Base-by-base conservation (phyloP, 75 land plant genomes). In the Cunninghamia lanceolata region DNA sequence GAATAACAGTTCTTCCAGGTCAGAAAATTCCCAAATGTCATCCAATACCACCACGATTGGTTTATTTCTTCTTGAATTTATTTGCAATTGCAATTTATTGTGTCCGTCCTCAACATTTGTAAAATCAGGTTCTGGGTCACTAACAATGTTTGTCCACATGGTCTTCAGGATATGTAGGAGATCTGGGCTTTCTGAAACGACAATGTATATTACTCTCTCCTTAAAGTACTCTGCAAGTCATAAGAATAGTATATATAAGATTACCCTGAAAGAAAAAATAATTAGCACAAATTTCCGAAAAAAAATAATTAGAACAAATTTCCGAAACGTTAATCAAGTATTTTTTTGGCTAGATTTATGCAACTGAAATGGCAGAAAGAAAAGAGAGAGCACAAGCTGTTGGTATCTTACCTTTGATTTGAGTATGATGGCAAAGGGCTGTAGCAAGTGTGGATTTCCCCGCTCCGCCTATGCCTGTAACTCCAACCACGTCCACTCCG, bases 1-100 rank as follows among this genome's bases (percentile, higher is more conserved):
- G 53, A 86, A 86, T 9, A 89, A 52, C 2, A 93, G 86, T 3
- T 89, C 78, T 50, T 93, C 87, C 4, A 93, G 90, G 9, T 86
- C 87, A 0, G 85, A 46, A 9, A 9, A 70, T 2, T 38, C 45
- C 91, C 94, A 91, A 17, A 93, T 90, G 83, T 93, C 94, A 85
- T 93, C 94, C 39, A 93, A 73, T 16, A 93, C 86, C 9, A 91
- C 75, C 30, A 93, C 85, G 21, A 15, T 47, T 30, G 50, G 46
- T 30, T 42, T 13, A 43, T 28, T 10, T 21, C 15, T 30, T 19
- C 34, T 46, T 10, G 5, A 43, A 3, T 16, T 45, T n/a, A 74
- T 35, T 14, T 75, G 5, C 13, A 2, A 3, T 4, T 36, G 19
- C 21, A 75, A 38, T 75, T 75, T 1, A 0, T 38, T 75, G 13